Conservation (phyloP, 2,329 filamentous ascomycete species). For the Arthrobotrys megalospora region DNA sequence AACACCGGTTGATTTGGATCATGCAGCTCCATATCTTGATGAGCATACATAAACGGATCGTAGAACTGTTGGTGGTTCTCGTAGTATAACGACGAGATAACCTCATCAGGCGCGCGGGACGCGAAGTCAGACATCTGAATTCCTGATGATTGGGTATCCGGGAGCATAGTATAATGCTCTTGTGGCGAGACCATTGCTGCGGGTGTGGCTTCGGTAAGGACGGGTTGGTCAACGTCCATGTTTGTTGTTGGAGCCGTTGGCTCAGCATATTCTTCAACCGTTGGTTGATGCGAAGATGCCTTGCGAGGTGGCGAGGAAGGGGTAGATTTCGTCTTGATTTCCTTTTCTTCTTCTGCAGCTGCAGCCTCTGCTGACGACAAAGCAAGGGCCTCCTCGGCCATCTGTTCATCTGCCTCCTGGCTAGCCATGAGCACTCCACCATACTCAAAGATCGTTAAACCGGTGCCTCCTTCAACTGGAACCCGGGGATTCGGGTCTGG, state of each 20-base stretch:
- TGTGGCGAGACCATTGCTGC: conserved; percentile 41
- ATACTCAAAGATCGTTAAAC: conserved; percentile 60
- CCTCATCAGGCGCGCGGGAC: conserved; percentile 48
- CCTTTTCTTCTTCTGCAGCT: conserved; percentile 26
- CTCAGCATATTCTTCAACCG: conserved; percentile 57
- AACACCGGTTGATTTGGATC: conserved; percentile 55
- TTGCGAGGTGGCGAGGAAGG: conserved; percentile 33
- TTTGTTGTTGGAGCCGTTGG: conserved; percentile 8
- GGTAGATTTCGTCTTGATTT: conserved; percentile 15
- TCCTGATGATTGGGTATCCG: conserved; percentile 50
- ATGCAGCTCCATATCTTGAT: conserved; percentile 60
- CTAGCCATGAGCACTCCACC: conserved; percentile 58
- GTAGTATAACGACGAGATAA: conserved; percentile 52
- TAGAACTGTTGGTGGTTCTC: conserved; percentile 49
- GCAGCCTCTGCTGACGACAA: conserved; percentile 37
- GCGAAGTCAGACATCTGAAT: conserved; percentile 58
- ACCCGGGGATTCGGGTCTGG: conserved; percentile 55
- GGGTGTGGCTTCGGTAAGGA: conserved; percentile 44
- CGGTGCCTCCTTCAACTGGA: conserved; percentile 54
- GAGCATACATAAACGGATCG: conserved; percentile 55
- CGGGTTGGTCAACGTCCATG: conserved; percentile 54
- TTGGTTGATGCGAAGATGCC: conserved; percentile 16
- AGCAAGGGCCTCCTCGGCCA: conserved; percentile 52
- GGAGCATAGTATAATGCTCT: conserved; percentile 46
- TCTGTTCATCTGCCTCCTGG: conserved; percentile 56